These are phyloP conservation scores for Euryodendron excelsum DNA, from an alignment of 148 eudicot genomes.

Conservation along the genomic window DNA sequence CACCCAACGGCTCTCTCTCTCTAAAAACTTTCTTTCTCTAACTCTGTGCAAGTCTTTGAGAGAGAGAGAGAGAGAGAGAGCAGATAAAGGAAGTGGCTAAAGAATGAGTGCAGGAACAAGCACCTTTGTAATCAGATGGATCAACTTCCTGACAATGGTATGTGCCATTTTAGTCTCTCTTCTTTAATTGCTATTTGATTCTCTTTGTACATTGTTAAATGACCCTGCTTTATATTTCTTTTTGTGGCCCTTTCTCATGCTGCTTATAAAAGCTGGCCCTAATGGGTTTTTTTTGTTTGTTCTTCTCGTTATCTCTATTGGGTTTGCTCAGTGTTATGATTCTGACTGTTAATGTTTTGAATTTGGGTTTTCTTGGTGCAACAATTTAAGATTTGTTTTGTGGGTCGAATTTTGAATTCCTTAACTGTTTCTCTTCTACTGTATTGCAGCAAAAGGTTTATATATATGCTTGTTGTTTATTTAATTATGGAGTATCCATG, in stretches of 20 bases:
- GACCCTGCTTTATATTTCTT: neutral
- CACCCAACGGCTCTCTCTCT: neutral
- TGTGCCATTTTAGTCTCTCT: conserved; percentile 8
- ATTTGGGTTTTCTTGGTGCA: neutral
- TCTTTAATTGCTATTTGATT: neutral
- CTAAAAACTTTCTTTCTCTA: neutral
- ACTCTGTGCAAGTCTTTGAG: neutral
- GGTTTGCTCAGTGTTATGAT: neutral
- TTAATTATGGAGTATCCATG: neutral
- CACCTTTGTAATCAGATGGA: conserved; percentile 79
- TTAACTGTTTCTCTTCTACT: conserved; percentile 2
- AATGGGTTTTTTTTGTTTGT: neutral
- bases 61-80: too few relatives aligned
- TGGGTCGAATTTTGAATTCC: conserved; percentile 5
- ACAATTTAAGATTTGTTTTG: neutral
- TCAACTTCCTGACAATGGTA: conserved; percentile 81
- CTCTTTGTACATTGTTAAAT: conserved; percentile 5
- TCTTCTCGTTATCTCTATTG: neutral
- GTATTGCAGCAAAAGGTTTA: neutral
- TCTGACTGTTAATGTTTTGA: neutral
- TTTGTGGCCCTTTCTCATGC: neutral
- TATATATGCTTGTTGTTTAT: neutral
- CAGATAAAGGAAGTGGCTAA: neutral
- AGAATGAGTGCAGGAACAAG: conserved; percentile 69
- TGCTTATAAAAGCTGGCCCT: neutral